Evolutionary conservation across 345 rosid species (phyloP).

Genomic region (Dovyalis caffra): DNA sequence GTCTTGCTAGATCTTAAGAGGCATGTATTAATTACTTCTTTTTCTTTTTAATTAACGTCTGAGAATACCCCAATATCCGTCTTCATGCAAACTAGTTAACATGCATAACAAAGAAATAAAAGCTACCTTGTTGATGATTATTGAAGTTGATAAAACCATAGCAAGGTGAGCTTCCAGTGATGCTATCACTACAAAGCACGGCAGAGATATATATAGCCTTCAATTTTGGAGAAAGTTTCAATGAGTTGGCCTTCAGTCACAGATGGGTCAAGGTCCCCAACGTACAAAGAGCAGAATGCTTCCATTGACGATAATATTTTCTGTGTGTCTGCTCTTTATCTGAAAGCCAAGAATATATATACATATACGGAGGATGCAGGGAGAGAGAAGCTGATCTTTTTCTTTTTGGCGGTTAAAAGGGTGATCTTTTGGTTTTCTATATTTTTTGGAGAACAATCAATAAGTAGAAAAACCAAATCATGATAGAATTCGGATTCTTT

Average conservation of each 20-base stretch:
- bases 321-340: no score
- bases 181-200: slow-evolving; percentile 59
- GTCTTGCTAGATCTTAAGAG: not conserved
- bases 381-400: no score
- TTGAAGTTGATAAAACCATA: slow-evolving; percentile 83
- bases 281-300: not conserved
- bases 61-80: slow-evolving; percentile 21
- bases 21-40: no score
- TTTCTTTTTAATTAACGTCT: not conserved
- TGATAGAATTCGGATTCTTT: no score
- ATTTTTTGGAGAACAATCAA: no score
- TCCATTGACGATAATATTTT: no score
- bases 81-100: slow-evolving; percentile 33
- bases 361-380: no score
- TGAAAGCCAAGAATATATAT: no score
- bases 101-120: no score
- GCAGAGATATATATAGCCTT: slow-evolving; percentile 69
- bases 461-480: no score
- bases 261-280: slow-evolving; percentile 70
- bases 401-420: no score
- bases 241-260: slow-evolving; percentile 50
- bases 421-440: no score
- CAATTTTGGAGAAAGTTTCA: slow-evolving; percentile 56
- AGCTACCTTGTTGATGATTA: slow-evolving; percentile 20
- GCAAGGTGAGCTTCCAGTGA: slow-evolving; percentile 63